Evolutionary conservation across 805 yeast species (phyloP).

Genomic region (Hermanozyma aechmeae): DNA sequence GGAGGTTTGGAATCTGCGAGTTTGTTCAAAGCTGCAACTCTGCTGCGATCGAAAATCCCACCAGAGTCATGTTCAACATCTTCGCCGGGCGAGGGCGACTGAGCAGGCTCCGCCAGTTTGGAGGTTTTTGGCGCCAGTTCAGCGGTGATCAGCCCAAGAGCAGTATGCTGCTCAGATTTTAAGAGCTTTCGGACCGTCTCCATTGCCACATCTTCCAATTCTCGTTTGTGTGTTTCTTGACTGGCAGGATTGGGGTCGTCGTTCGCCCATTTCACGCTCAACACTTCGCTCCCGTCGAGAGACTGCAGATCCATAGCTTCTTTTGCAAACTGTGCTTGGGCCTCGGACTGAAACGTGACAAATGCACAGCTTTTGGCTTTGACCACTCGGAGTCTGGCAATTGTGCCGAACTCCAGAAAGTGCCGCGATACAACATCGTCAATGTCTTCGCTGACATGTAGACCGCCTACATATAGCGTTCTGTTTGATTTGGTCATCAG

Average conservation of each 20-base stretch:
- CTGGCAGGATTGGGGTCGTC: slow-evolving; percentile 78
- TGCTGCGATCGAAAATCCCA: too few species aligned
- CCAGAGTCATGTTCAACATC: too few species aligned
- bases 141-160: too few species aligned
- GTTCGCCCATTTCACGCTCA: slow-evolving; percentile 79
- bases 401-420: slow-evolving; percentile 69
- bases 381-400: slow-evolving; percentile 57
- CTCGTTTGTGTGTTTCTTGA: slow-evolving; percentile 37
- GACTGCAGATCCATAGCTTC: slow-evolving; percentile 90
- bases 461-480: slow-evolving; percentile 70
- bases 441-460: slow-evolving; percentile 26
- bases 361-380: slow-evolving; percentile 66
- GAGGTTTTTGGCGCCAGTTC: too few species aligned
- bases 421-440: slow-evolving; percentile 29
- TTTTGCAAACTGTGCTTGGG: slow-evolving; percentile 86
- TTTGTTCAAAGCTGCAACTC: too few species aligned
- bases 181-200: slow-evolving; percentile 42
- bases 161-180: too few species aligned
- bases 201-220: slow-evolving; percentile 43
- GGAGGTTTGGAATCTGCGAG: too few species aligned
- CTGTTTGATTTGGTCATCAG: slow-evolving; percentile 59
- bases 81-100: too few species aligned
- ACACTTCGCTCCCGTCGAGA: slow-evolving; percentile 49
- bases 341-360: slow-evolving; percentile 57
- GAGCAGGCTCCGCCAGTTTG: too few species aligned